phyloP scores from a whole-genome alignment of 2,329 filamentous ascomycete species.

The Xylariales sp. region DNA sequence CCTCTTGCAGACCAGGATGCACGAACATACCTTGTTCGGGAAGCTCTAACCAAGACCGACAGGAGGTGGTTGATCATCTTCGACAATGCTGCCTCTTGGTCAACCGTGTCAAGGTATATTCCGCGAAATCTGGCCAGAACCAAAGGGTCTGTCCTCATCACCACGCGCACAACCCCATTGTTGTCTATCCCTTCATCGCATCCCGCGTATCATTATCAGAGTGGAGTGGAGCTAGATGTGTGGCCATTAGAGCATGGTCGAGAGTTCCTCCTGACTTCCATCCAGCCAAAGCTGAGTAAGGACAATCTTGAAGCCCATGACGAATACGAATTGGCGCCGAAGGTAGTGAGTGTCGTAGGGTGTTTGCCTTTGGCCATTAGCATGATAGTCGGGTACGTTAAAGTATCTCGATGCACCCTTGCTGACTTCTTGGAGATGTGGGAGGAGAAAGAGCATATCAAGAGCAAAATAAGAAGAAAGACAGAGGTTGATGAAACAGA shows the following conservation, averaged over 20 bases:
- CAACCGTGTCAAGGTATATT: conserved; percentile 9
- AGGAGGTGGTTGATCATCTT: conserved; percentile 13
- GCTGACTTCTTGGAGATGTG: conserved; percentile 17
- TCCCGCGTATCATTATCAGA: background rate
- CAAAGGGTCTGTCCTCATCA: conserved; percentile 4
- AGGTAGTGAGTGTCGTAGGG: conserved; percentile 11
- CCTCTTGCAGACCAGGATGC: background rate
- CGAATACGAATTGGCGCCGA: conserved; percentile 11
- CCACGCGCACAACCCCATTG: background rate
- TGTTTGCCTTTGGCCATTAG: conserved; percentile 14
- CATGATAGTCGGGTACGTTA: conserved; percentile 15
- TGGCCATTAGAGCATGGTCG: conserved; percentile 5
- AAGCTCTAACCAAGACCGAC: conserved; percentile 5
- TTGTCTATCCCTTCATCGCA: background rate
- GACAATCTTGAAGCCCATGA: conserved; percentile 8
- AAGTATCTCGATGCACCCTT: conserved; percentile 11
- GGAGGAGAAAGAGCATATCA: conserved; percentile 12
- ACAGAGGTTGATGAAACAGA: conserved; percentile 6
- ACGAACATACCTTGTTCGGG: conserved; percentile 1
- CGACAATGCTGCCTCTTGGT: conserved; percentile 15
- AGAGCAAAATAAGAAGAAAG: conserved; percentile 3
- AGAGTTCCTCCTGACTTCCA: background rate
- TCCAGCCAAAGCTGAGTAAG: background rate
- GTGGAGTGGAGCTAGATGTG: conserved; percentile 11
- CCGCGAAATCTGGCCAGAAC: conserved; percentile 8